Percentiles rank a stretch among this genome's conserved stretches.
Evolutionary conservation across 163 green algal genomes (phyloP).

Genomic region (Scenedesmus sp.): DNA sequence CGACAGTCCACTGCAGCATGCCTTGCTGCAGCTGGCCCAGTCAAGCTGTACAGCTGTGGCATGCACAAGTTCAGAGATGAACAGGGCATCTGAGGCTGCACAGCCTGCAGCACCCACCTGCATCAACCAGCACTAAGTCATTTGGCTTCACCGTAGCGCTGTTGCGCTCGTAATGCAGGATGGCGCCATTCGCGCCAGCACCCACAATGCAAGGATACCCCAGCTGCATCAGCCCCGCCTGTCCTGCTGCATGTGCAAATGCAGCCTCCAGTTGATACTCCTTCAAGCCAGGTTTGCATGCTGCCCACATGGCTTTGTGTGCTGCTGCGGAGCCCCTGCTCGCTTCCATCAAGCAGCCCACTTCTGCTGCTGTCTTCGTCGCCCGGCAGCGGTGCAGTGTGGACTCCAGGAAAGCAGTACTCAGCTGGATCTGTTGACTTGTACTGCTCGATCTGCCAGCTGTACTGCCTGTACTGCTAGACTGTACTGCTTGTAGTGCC

Average conservation of each 20-base stretch:
- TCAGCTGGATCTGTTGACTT: background rate
- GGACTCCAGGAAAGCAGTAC: slow-evolving; percentile 5
- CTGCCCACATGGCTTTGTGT: slow-evolving; percentile 64
- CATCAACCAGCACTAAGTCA: slow-evolving; percentile 69
- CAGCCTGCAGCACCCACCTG: slow-evolving; percentile 26
- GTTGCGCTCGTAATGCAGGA: slow-evolving; percentile 71
- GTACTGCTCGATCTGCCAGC: background rate
- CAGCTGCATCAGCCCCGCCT: slow-evolving; percentile 48
- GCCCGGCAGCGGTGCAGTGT: slow-evolving; percentile 34
- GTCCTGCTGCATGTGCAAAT: slow-evolving; percentile 51
- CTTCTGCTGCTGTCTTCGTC: slow-evolving; percentile 64
- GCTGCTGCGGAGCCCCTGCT: slow-evolving; percentile 49
- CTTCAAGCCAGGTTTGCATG: slow-evolving; percentile 50
- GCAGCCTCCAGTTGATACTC: slow-evolving; percentile 71
- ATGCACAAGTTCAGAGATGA: background rate
- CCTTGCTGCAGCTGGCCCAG: background rate
- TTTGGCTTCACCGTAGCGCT: background rate
- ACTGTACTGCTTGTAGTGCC: background rate
- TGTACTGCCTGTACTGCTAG: background rate
- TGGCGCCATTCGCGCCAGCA: slow-evolving; percentile 59
- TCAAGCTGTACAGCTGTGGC: too few relatives aligned
- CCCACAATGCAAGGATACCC: slow-evolving; percentile 54
- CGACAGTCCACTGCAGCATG: background rate
- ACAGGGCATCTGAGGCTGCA: background rate
- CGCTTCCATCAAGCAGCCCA: slow-evolving; percentile 58